Base-by-base conservation (phyloP, 805 yeast genomes). In the Cyberlindnera euphorbiae region DNA sequence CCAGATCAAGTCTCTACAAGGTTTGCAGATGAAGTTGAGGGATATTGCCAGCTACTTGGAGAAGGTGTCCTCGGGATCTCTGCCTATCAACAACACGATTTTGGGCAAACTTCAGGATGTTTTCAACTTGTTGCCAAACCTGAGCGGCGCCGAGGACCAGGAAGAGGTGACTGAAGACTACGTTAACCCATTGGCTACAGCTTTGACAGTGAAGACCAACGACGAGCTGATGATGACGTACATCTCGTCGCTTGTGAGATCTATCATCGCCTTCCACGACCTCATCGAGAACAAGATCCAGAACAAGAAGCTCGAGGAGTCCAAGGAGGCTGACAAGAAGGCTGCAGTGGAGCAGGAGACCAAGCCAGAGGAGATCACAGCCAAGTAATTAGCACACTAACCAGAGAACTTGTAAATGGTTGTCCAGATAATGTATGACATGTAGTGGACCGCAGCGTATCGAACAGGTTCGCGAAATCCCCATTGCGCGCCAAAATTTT, bases 141-240 rank as follows among this genome's bases (percentile, higher is more conserved):
- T 90, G 44, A 60, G 66, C 7, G 54, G 58, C 6, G 55, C 58
- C 3, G 63, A 58, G 35, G 66, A 60, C 10, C 60, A 59, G 28
- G 53, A 59, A 36, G 48, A 46, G 13, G 44, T 45, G 16, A 41
- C 43, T 12, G 45, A 49, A 14, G 51, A 50, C 14, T 49, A 65
- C n/a, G 53, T 64, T 14, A 74, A 69, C 47, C 79, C 77, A 22
- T 67, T 93, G 44, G 70, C 82, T 15, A 72, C 80, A 35, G 94
- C 97, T 3, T 82, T 90, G 57, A 88, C 95, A 1, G 73, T 84
- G 29, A 93, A 90, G 64, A 87, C 98, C 3, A 94, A 93, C 56
- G 99, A 93, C 57, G 95, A 93, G 61, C 69, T 94, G 50, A 90
- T 94, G 98, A 74, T 87, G 55, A 77, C 93, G 17, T 94, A 94